Evolutionary conservation across 2,329 filamentous ascomycete genomes (phyloP).

Genomic region (Emmonsiellopsis sp.): DNA sequence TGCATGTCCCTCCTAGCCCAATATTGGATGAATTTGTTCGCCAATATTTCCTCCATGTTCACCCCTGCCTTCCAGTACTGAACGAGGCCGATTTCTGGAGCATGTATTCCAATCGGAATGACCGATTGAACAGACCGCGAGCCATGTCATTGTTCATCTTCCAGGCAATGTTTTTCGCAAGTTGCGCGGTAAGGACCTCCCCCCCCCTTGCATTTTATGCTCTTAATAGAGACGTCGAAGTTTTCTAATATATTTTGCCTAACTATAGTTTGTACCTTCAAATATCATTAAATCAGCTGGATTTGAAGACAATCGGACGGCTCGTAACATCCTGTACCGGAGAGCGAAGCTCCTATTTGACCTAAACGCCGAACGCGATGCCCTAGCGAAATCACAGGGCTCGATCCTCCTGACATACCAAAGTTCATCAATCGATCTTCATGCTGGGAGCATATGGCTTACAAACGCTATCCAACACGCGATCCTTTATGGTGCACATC

Average conservation of each 20-base stretch:
- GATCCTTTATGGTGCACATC: conserved; percentile 37
- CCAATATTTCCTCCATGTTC: conserved; percentile 23
- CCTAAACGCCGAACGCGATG: conserved; percentile 18
- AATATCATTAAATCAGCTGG: conserved; percentile 35
- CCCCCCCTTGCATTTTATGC: conserved; percentile 10
- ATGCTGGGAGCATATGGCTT: conserved; percentile 35
- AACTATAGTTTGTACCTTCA: conserved; percentile 38
- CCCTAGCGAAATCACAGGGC: conserved; percentile 22
- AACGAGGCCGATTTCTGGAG: conserved; percentile 41
- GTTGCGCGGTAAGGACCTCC: conserved; percentile 31
- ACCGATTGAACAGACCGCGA: background rate
- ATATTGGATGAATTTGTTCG: conserved; percentile 42
- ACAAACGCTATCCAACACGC: conserved; percentile 44
- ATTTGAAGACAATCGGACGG: conserved; percentile 35
- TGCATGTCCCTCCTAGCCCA: conserved; percentile 35
- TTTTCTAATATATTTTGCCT: conserved; percentile 15
- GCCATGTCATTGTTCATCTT: conserved; percentile 24
- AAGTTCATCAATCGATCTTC: conserved; percentile 26
- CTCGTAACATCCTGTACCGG: conserved; percentile 38
- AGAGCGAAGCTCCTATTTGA: conserved; percentile 32
- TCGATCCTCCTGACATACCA: conserved; percentile 28
- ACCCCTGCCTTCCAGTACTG: conserved; percentile 22
- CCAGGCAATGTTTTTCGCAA: conserved; percentile 23
- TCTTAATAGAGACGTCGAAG: conserved; percentile 7
- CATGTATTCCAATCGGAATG: conserved; percentile 5